Percentiles rank a stretch among this genome's conserved stretches.
These are phyloP conservation scores for Plenodomus lindquistii DNA, from an alignment of 2,329 filamentous ascomycete species.

Conservation along the genomic window DNA sequence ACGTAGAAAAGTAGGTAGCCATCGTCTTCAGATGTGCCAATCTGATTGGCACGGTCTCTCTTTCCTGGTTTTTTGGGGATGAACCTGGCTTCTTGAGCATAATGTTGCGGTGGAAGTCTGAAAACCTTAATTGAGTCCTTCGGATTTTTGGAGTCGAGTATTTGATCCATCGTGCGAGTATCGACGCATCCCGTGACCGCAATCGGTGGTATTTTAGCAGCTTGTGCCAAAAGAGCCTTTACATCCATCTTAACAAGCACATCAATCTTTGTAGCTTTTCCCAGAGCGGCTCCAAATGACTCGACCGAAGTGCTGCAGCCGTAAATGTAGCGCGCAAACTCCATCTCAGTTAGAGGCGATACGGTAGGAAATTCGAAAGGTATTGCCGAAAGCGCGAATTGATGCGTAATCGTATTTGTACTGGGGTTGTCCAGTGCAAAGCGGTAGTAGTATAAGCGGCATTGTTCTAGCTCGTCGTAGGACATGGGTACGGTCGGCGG, in stretches of 20 bases:
- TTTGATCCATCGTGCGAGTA: conserved; percentile 56
- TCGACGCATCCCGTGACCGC: conserved; percentile 67
- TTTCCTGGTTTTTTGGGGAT: conserved; percentile 48
- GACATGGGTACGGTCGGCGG: conserved; percentile 26
- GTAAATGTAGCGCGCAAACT: conserved; percentile 63
- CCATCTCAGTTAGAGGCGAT: conserved; percentile 60
- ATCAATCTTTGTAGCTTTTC: conserved; percentile 69
- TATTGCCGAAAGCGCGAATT: conserved; percentile 67
- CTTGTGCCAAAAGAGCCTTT: conserved; percentile 56
- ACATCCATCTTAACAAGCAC: conserved; percentile 66
- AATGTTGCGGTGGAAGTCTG: conserved; percentile 63
- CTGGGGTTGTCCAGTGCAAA: conserved; percentile 53
- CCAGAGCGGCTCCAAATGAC: conserved; percentile 63
- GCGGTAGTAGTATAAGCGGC: conserved; percentile 70
- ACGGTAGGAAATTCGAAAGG: conserved; percentile 71
- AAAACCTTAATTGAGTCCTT: conserved; percentile 66
- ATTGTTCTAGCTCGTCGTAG: conserved; percentile 64
- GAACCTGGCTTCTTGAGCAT: conserved; percentile 69
- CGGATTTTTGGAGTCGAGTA: conserved; percentile 49
- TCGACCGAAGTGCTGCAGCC: conserved; percentile 65
- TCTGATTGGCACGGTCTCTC: conserved; percentile 1
- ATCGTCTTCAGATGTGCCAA: conserved; percentile 59
- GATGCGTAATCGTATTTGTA: conserved; percentile 56
- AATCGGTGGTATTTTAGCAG: conserved; percentile 51
- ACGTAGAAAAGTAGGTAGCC: conserved; percentile 71